phyloP scores from a whole-genome alignment of 108 stramenopile species.

The Cyclotella sp. region DNA sequence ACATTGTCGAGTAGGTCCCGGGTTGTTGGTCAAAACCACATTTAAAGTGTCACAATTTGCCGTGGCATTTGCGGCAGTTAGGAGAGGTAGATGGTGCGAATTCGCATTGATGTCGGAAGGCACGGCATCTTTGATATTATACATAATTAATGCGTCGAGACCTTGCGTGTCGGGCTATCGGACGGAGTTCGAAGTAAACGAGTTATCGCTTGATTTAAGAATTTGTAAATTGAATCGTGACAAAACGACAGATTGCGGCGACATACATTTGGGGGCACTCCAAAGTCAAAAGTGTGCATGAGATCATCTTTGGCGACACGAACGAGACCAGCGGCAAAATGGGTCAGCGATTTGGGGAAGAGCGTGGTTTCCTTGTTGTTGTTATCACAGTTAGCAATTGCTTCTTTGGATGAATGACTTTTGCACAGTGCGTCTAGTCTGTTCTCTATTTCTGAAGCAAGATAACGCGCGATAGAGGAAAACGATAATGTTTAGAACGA shows the following conservation, averaged over 20 bases:
- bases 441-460: no score
- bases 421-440: no score
- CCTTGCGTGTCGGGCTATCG: conserved; percentile 12
- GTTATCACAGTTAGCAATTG: no score
- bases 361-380: no score
- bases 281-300: conserved; percentile 4
- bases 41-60: conserved; percentile 55
- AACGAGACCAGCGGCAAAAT: conserved; percentile 32
- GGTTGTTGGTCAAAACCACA: conserved; percentile 49
- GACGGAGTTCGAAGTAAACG: background rate
- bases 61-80: conserved; percentile 40
- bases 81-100: conserved; percentile 18
- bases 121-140: conserved; percentile 32
- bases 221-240: background rate
- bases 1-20: conserved; percentile 31
- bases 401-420: no score
- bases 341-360: conserved; percentile 31
- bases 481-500: no score
- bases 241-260: background rate
- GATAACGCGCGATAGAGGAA: no score
- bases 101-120: conserved; percentile 28
- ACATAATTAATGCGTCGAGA: conserved; percentile 48
- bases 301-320: conserved; percentile 29
- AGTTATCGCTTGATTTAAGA: background rate
- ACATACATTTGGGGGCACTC: conserved; percentile 25